Base-by-base conservation (phyloP, 208 protist genomes). In the Trypanosoma vivax region DNA sequence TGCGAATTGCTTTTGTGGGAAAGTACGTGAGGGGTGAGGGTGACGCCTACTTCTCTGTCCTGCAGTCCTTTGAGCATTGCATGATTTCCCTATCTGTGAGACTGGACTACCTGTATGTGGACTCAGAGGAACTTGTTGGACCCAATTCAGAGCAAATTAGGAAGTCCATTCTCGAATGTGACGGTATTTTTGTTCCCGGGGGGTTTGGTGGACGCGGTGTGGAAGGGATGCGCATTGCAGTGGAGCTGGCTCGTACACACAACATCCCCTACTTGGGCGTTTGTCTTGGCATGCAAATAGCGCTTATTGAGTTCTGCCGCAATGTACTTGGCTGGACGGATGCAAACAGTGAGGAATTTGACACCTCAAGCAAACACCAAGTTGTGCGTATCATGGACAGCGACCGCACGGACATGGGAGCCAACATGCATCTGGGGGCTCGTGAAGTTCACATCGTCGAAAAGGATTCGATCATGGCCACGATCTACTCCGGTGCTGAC, bases 201-300 rank as follows among this genome's bases (percentile, higher is more conserved):
- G 98, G 98, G 29, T 99, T 99, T 78, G 98, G 98, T 31, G 72
- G 83, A 23, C 88, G 98, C 34, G 98, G 98, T 40, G 84, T 98
- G 18, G 90, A 99, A 47, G 98, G 97, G 39, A 99, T 98, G 79
- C 90, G 99, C 38, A 31, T 57, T 1, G 96, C 98, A 1, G 93
- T 92, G 34, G 62, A 97, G 39, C 92, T 97, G 49, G 97, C 97
- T 6, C 96, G 98, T 33, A 76, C 66, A 29, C 71, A 97, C 64
- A 97, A 98, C 59, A 97, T 97, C 41, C 95, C 95, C 5, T 98
- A 90, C 72, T 90, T 99, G 37, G 97, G 97, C 40, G 97, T 99
- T 31, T 99, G 98, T 79, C 90, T 99, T 13, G 98, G 98, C 34
- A 97, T 99, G 90, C 98, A 99, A 79, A 73, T 98, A 3, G 88